phyloP scores from a whole-genome alignment of 1,284 basidiomycete species.

The Leccinum subrobustum region DNA sequence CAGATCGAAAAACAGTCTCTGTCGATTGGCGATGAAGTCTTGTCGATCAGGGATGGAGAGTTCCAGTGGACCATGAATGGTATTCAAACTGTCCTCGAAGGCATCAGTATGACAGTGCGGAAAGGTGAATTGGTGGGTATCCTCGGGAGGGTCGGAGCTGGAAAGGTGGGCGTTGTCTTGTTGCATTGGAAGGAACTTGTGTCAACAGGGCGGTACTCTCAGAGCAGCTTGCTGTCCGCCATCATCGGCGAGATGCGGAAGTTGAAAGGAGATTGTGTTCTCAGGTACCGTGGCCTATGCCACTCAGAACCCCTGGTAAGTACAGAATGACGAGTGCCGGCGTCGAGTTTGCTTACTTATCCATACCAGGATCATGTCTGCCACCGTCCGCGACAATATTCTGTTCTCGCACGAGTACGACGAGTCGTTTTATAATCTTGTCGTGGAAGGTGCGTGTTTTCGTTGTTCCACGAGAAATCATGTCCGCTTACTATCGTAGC shows the following conservation, averaged over 20 bases:
- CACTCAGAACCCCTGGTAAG: slow-evolving; percentile 84
- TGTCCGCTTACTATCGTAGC: neutral
- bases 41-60: slow-evolving; percentile 72
- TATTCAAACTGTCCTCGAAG: slow-evolving; percentile 66
- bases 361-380: slow-evolving; percentile 68
- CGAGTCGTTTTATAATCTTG: slow-evolving; percentile 70
- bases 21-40: slow-evolving; percentile 62
- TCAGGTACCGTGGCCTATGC: slow-evolving; percentile 84
- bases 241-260: slow-evolving; percentile 89
- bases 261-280: slow-evolving; percentile 60
- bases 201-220: neutral
- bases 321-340: neutral
- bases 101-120: slow-evolving; percentile 73
- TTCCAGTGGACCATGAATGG: slow-evolving; percentile 73
- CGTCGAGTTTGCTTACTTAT: slow-evolving; percentile 5
- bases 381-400: slow-evolving; percentile 86
- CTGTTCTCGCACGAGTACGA: slow-evolving; percentile 89
- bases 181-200: neutral
- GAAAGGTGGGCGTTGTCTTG: slow-evolving; percentile 59
- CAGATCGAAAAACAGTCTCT: slow-evolving; percentile 46
- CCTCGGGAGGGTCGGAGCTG: slow-evolving; percentile 87
- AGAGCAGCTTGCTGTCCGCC: slow-evolving; percentile 73
- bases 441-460: slow-evolving; percentile 63
- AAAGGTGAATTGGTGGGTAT: slow-evolving; percentile 88
- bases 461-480: neutral